phyloP scores from a whole-genome alignment of 345 rosid genomes.

The Geranium rotundifolium region DNA sequence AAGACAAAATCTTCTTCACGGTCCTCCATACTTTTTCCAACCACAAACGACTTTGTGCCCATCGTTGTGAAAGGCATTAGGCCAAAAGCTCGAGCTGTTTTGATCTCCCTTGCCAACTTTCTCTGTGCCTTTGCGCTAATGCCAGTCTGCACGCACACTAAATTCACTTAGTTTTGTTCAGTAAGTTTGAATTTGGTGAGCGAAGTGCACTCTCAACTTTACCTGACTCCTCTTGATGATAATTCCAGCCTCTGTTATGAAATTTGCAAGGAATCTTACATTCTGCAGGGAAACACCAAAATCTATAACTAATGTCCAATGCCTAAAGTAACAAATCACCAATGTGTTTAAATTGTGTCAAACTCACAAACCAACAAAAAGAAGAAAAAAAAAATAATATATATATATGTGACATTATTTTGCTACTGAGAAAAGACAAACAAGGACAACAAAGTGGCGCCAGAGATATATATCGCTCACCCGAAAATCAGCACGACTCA shows the following conservation, averaged over 20 bases:
- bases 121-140: conserved; percentile 93
- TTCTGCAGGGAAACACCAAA: conserved; percentile 36
- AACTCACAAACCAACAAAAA: no score
- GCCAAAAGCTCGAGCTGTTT: conserved; percentile 87
- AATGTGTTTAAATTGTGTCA: no score
- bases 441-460: not conserved
- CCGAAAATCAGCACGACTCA: conserved; percentile 69
- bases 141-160: conserved; percentile 37
- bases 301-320: not conserved
- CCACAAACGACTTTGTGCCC: conserved; percentile 71
- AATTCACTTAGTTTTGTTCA: not conserved
- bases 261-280: conserved; percentile 69
- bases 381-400: no score
- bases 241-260: conserved; percentile 78
- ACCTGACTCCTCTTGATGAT: conserved; percentile 75
- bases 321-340: no score
- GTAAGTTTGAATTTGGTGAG: not conserved
- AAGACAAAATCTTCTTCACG: conserved; percentile 42
- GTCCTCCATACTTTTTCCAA: conserved; percentile 56
- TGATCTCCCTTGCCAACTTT: conserved; percentile 89
- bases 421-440: not conserved
- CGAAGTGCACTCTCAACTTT: not conserved
- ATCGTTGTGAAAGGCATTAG: conserved; percentile 88
- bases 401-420: not conserved
- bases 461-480: conserved; percentile 24